Evolutionary conservation across 2,329 filamentous ascomycete genomes (phyloP), one percentile per base, ranked within the genome.

Genomic region (Verticillium albo-atrum): DNA sequence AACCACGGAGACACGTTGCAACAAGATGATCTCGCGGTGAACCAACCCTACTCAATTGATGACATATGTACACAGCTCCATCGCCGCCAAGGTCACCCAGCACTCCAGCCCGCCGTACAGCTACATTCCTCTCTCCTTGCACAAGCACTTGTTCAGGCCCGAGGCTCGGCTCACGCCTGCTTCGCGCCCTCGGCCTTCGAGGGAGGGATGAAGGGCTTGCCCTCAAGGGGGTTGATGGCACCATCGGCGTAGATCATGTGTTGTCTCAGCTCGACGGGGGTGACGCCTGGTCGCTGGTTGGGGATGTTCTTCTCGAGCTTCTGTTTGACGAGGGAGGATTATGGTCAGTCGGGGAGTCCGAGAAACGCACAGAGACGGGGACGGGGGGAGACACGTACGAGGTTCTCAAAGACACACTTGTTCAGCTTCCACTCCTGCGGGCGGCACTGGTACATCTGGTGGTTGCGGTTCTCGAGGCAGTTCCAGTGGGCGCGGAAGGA

Each of bases 381-480:
- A 4, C 25, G 12, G n/a, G 28, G 14, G 27, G n/a, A 7, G 35
- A 10, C 56, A 82, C 90, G 63, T 82, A 99, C 95, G 80, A 99
- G 77, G 75, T 97, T 98, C 67, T 97, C 89, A 73, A 90, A 98
- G 55, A 97, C 93, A 77, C 95, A 99, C 79, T 89, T 89, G 83
- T 97, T 99, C 70, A 99, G 81, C 73, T 88, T 88, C 85, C 91
- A 89, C 82, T 99, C 95, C 64, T 85, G 82, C 70, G 87, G 88
- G 69, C 95, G 87, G 81, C 95, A 99, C 72, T 98, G 92, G 90
- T 92, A 99, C 61, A 98, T 81, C 78, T 97, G 91, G 72, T 99
- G 95, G 82, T 99, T 99, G 81, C 96, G 93, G 80, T 96, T 89
- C 72, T 99, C 95, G 60, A 99, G 84, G 72, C 95, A 99, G 70